Base-by-base conservation (phyloP, 139 green algal species). In the Mesotaenium endlicherianum region DNA sequence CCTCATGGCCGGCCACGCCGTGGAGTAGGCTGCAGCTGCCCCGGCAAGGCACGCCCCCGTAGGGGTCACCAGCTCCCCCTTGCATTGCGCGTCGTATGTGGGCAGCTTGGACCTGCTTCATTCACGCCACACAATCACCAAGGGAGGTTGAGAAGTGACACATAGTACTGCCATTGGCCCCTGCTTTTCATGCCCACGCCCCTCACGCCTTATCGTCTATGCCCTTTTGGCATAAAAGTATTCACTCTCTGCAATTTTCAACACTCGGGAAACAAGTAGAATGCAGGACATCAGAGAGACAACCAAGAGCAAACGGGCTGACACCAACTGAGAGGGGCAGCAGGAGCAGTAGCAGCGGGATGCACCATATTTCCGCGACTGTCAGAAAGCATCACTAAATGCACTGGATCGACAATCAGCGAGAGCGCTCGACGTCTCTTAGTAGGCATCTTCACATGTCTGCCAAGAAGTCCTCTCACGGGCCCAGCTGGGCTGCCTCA, bases 31-130 rank as follows among this genome's bases (percentile, higher is more conserved):
- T 3, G 58, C 77, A 2, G n/a, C 55, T 2, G 55, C 77, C 5
- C 43, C 77, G 2, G 34, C 77, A 57, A 84, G 41, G 58, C 77
- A 84, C 17, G 80, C 80, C 0, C 80, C 80, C 20, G 80, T 86
- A 0, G 80, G 80, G 34, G 80, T 86, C n/a, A 86, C 68, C 0
- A 86, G 45, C 44, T 86, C 80, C 5, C 68, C 69, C 36, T 43
- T 31, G 41, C 77, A 5, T 14, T 55, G 41, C 20, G 77, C 77
- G 34, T 75, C 55, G 20, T 75, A 75, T 4, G 77, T 84, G 26
- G 58, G 38, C 30, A 84, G 14, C 36, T 16, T 3, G 20, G n/a
- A 16, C 57, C 43, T 81, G 39, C 72, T n/a, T n/a, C n/a, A n/a
- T n/a, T n/a, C n/a, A n/a, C n/a, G n/a, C n/a, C n/a, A n/a, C n/a